Evolutionary conservation across 352 stramenopile species (phyloP).

Genomic region (Phytopythium helicoides): DNA sequence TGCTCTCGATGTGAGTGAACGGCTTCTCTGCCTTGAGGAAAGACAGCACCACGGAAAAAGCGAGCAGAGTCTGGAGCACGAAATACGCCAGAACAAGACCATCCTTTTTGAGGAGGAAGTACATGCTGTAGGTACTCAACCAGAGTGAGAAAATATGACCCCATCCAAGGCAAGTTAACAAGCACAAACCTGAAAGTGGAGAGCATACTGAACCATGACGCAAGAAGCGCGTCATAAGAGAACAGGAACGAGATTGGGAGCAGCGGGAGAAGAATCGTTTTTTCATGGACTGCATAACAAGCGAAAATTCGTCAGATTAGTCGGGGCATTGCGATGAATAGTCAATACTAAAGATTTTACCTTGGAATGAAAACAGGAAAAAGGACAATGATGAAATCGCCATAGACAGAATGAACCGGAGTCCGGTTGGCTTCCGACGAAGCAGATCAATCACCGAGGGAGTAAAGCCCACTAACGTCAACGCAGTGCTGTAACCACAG

Average conservation of each 20-base stretch:
- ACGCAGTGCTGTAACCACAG: conserved; percentile 48
- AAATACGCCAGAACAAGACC: conserved; percentile 69
- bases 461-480: conserved; percentile 86
- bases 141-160: no score
- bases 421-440: conserved; percentile 57
- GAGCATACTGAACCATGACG: conserved; percentile 75
- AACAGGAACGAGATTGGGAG: conserved; percentile 90
- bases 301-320: neutral
- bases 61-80: conserved; percentile 51
- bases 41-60: conserved; percentile 42
- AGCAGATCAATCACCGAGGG: conserved; percentile 78
- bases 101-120: conserved; percentile 82
- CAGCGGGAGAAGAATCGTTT: conserved; percentile 93
- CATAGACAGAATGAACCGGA: conserved; percentile 80
- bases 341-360: conserved; percentile 13
- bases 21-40: conserved; percentile 30
- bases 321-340: neutral
- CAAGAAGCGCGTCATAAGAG: conserved; percentile 49
- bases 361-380: conserved; percentile 97
- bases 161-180: no score
- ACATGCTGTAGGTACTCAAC: conserved; percentile 74
- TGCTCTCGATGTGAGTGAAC: conserved; percentile 19
- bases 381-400: conserved; percentile 90
- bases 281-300: conserved; percentile 97
- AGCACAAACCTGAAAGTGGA: conserved; percentile 85